These are phyloP conservation scores for Penicillium polonicum DNA, from an alignment of 2,329 filamentous ascomycete genomes.

Conservation along the genomic window DNA sequence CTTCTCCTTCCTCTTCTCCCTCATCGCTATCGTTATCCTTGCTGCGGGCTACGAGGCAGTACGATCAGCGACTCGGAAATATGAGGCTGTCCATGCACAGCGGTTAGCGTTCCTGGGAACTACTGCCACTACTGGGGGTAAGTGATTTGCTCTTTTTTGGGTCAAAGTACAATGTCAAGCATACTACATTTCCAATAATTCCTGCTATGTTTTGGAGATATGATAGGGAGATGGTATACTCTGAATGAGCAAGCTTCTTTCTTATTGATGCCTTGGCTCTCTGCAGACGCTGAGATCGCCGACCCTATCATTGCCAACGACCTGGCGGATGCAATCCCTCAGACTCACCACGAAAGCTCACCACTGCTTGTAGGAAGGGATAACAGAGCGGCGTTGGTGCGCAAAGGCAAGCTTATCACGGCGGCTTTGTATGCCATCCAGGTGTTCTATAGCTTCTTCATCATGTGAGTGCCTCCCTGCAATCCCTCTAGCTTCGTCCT, in stretches of 20 bases:
- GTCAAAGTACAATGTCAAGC: background rate
- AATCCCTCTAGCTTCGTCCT: background rate
- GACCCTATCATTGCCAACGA: slow-evolving; percentile 29
- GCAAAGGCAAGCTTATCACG: slow-evolving; percentile 74
- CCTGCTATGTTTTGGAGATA: background rate
- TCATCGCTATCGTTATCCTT: slow-evolving; percentile 76
- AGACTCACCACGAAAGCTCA: slow-evolving; percentile 59
- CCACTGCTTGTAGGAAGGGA: slow-evolving; percentile 71
- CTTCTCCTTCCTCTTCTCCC: slow-evolving; percentile 73
- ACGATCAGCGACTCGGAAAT: slow-evolving; percentile 71
- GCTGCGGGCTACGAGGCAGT: slow-evolving; percentile 92
- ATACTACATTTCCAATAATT: background rate
- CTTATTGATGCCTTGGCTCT: slow-evolving; percentile 28
- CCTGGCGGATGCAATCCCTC: slow-evolving; percentile 19
- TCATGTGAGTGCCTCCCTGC: slow-evolving; percentile 71
- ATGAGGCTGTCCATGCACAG: slow-evolving; percentile 60
- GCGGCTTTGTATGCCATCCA: slow-evolving; percentile 83
- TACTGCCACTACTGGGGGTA: slow-evolving; percentile 31
- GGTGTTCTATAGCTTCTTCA: slow-evolving; percentile 98
- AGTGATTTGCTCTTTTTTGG: slow-evolving; percentile 21
- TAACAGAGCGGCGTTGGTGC: slow-evolving; percentile 59
- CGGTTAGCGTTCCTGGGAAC: slow-evolving; percentile 47
- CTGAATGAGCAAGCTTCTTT: slow-evolving; percentile 27
- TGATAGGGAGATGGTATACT: slow-evolving; percentile 14
- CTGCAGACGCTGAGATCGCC: slow-evolving; percentile 39